Conservation (phyloP, 441 rosid genomes). For the Francoa sonchifolia region DNA sequence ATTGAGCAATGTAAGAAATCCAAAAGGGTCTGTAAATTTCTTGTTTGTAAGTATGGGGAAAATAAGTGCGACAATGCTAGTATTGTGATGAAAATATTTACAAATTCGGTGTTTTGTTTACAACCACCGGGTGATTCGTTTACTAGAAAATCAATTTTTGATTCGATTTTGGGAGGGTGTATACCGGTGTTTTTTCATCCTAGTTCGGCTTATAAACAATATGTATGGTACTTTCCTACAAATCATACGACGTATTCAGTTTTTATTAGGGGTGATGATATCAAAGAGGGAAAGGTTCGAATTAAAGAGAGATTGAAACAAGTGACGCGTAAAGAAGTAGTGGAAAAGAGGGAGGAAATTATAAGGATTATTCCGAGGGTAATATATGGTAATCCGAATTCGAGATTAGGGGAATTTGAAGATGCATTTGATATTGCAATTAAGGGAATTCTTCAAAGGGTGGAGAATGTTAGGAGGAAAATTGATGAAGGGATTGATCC, state of each 20-base stretch:
- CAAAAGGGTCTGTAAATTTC: slow-evolving; percentile 41
- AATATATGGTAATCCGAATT: slow-evolving; percentile 49
- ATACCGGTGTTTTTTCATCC: slow-evolving; percentile 91
- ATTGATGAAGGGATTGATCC: slow-evolving; percentile 18
- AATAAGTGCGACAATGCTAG: slow-evolving; percentile 41
- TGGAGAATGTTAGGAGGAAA: slow-evolving; percentile 18
- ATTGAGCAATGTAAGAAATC: slow-evolving; percentile 57
- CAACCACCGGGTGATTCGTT: slow-evolving; percentile 82
- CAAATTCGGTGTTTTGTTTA: slow-evolving; percentile 52
- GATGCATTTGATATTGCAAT: slow-evolving; percentile 60
- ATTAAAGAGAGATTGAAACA: slow-evolving; percentile 36
- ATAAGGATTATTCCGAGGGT: slow-evolving; percentile 49
- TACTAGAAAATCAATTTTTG: slow-evolving; percentile 67
- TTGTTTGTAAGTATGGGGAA: slow-evolving; percentile 30
- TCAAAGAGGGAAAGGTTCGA: slow-evolving; percentile 35
- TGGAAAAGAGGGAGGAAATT: slow-evolving; percentile 46
- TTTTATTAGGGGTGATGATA: slow-evolving; percentile 38
- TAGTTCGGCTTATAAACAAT: slow-evolving; percentile 74
- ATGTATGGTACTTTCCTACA: slow-evolving; percentile 69
- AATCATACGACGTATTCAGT: slow-evolving; percentile 46
- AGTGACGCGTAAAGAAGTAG: slow-evolving; percentile 28
- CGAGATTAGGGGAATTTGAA: slow-evolving; percentile 12
- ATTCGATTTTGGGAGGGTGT: slow-evolving; percentile 76
- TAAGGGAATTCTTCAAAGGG: slow-evolving; percentile 26
- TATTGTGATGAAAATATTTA: slow-evolving; percentile 42